A percentile compares a stretch with the other conserved stretches of the same genome.
Evolutionary conservation across 371 early-diverging fungal genomes (phyloP).

Genomic region (Thermomucor indicae-seudaticae): DNA sequence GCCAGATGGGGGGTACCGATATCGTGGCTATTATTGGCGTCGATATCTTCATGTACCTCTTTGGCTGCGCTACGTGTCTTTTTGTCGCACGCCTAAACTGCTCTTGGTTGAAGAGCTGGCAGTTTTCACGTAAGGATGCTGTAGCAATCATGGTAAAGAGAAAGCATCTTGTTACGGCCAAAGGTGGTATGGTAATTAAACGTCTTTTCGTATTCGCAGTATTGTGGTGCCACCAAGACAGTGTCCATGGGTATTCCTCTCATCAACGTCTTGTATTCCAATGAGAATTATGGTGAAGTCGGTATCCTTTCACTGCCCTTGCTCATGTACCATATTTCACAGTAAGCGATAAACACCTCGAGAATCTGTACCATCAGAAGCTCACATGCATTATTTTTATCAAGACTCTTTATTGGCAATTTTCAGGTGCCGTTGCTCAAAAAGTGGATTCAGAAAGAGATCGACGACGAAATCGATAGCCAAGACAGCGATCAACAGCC

Average conservation of each 20-base stretch:
- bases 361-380: not conserved
- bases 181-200: not conserved
- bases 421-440: conserved; percentile 57
- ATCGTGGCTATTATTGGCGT: conserved; percentile 58
- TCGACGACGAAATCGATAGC: too few species aligned
- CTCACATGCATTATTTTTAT: not conserved
- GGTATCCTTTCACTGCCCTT: conserved; percentile 65
- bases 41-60: conserved; percentile 44
- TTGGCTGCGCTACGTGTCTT: conserved; percentile 39
- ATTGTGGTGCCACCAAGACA: conserved; percentile 75
- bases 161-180: not conserved
- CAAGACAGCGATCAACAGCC: too few species aligned
- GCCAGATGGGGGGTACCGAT: conserved; percentile 43
- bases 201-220: conserved; percentile 16
- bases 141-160: conserved; percentile 50
- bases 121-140: conserved; percentile 44
- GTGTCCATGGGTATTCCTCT: conserved; percentile 75
- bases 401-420: conserved; percentile 58
- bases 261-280: conserved; percentile 66
- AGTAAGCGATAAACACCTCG: conserved; percentile 36
- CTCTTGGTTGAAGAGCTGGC: conserved; percentile 28
- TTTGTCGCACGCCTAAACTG: conserved; percentile 33
- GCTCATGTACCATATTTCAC: conserved; percentile 69
- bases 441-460: conserved; percentile 43
- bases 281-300: conserved; percentile 37